Evolutionary conservation across 352 stramenopile genomes (phyloP), one percentile per base, ranked within the genome.

Genomic region (Phytophthora ramorum): DNA sequence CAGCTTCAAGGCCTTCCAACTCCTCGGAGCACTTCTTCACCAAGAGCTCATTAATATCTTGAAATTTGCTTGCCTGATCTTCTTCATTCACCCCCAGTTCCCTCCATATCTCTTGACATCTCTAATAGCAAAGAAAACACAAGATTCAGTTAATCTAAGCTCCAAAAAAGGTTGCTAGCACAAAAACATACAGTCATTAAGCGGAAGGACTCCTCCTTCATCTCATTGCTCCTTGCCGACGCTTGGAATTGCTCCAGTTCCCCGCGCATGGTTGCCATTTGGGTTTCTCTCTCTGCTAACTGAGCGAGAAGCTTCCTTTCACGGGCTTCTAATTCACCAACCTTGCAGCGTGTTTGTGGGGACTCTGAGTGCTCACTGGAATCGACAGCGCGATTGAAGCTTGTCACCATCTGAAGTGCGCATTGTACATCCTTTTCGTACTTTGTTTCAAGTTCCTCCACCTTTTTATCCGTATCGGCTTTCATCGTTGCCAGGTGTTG

Each of bases 91-190:
- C 19, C 0, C 83, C 83, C 5, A 92, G 58, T 26, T 92, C 83
- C 41, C 71, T 63, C 81, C 83, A 90, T 32, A 92, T 85, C 24
- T 90, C 63, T 76, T 92, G 81, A 34, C 83, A 93, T 52, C 69
- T 66, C 81, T 92, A 51, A 37, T 34, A 53, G 19, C 2, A 72
- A 46, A 16, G 26, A 46, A 4, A 19, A n/a, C 12, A 43, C 14
- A 19, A n/a, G 1, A 14, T 6, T 41, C 12, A 20, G 37, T 43
- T 19, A 43, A 19, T n/a, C 16, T 46, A 24, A 8, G 16, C 14
- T 4, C 14, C 6, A 26, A 0, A 46, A 46, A 46, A 26, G 26
- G 6, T 24, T 24, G 0, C 3, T 20, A 47, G 3, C 26, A 13
- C 4, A 41, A 24, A 2, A 41, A 77, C 80, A 53, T 78, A 89